Percentiles rank a stretch among this genome's conserved stretches.
Conservation (phyloP, 257 asterid genomes). For the Primulina tabacum region DNA sequence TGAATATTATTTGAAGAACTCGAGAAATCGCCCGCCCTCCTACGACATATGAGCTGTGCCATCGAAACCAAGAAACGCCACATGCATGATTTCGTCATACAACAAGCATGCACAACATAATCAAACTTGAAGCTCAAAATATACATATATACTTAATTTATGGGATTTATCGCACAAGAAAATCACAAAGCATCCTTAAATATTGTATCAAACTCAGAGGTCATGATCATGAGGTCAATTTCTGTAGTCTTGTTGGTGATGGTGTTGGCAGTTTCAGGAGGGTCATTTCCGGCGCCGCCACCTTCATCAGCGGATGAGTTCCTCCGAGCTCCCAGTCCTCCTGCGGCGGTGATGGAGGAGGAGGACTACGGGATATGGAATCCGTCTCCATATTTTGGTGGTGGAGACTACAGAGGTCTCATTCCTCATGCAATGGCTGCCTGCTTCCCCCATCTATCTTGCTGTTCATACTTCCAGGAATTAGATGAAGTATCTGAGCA, state of each 20-base stretch:
- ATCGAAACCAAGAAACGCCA: not conserved
- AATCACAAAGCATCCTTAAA: not conserved
- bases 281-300: not conserved
- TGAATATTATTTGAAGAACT: not conserved
- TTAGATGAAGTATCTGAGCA: not conserved
- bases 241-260: not conserved
- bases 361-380: constrained; percentile 26
- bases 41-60: constrained; percentile 24
- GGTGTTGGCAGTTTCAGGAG: not conserved
- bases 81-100: constrained; percentile 13
- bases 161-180: not conserved
- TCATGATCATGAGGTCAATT: not conserved
- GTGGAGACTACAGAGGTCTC: constrained; percentile 9
- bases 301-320: not conserved
- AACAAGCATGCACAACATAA: constrained; percentile 17
- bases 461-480: not conserved
- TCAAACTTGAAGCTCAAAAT: not conserved
- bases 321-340: not conserved
- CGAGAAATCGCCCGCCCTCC: constrained; percentile 6
- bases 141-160: not conserved
- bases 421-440: constrained; percentile 19
- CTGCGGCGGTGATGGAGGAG: not conserved
- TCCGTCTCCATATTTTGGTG: constrained; percentile 19
- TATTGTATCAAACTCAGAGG: not conserved
- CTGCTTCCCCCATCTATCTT: not conserved